Evolutionary conservation across 177 flowering plant species (phyloP), one percentile per base, ranked within the genome.

Genomic region (Vitis hybrid): DNA sequence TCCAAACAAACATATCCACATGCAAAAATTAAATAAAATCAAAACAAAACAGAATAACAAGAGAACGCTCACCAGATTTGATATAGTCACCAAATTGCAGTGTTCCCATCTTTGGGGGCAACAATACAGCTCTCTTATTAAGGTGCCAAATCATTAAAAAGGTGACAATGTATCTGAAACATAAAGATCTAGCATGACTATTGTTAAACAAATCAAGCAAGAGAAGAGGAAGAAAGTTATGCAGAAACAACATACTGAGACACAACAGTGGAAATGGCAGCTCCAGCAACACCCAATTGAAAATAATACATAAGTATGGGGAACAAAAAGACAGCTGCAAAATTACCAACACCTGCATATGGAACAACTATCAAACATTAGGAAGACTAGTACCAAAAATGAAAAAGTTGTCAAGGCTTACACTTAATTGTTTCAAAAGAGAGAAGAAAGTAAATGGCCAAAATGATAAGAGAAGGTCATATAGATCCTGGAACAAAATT

Each of bases 191-290:
- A 66, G 14, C 48, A 64, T 67, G 15, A 50, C n/a, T 60, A 62
- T 56, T 19, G 3, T 55, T 49, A 19, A 40, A 52, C 52, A 69
- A 11, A 18, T 14, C 0, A 12, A 56, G 52, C 6, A 14, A 75
- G 30, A 14, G 46, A 21, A 30, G 16, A 65, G 49, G 10, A 66
- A 64, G 9, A 66, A 69, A 66, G 68, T n/a, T 32, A 48, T 18
- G 40, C 48, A 16, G 51, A 57, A 64, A 52, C 30, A 14, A 85
- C 98, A 46, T 88, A 95, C 98, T 95, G 99, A 21, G 99, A 95
- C 11, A 79, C 15, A 65, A 95, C 97, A 63, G 94, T 91, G 18
- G 99, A 83, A 69, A 88, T 78, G 62, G 98, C 98, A 59, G 99
- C 98, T 69, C 99, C 99, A 77, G 81, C 81, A 27, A 86, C 86